These are phyloP conservation scores for Kandelia obovata DNA, from an alignment of 345 rosid species.

Conservation along the genomic window DNA sequence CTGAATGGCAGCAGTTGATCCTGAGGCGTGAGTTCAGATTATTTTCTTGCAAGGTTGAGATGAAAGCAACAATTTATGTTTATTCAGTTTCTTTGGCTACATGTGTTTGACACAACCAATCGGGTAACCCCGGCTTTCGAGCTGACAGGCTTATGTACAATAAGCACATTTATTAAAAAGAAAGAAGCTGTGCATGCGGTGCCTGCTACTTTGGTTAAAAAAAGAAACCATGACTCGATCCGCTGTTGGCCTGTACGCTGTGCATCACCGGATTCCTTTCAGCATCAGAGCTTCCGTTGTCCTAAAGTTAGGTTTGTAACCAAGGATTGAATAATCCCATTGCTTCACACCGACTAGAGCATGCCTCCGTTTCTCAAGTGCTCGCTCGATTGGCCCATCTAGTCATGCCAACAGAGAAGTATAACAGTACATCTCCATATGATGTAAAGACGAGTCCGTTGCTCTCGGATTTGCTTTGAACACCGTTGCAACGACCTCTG, in stretches of 20 bases:
- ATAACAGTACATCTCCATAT: constrained; percentile 79
- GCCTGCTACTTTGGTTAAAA: background rate
- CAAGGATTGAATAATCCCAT: background rate
- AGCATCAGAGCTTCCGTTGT: background rate
- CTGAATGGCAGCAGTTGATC: too few relatives aligned
- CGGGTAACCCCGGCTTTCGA: too few relatives aligned
- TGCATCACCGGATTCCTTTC: background rate
- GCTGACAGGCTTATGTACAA: too few relatives aligned
- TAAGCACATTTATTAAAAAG: too few relatives aligned
- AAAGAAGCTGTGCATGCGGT: too few relatives aligned
- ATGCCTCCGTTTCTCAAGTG: background rate
- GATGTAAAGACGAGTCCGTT: constrained; percentile 62
- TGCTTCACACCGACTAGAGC: background rate
- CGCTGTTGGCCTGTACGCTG: background rate
- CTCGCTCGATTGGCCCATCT: constrained; percentile 8
- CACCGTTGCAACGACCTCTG: constrained; percentile 49
- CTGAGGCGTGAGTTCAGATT: too few relatives aligned
- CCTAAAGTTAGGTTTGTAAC: background rate
- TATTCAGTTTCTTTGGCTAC: too few relatives aligned
- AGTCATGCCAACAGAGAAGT: constrained; percentile 71
- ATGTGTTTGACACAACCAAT: too few relatives aligned
- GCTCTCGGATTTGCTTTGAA: constrained; percentile 73
- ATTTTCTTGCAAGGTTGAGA: too few relatives aligned
- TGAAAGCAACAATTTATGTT: too few relatives aligned
- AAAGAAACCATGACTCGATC: background rate